These are phyloP conservation scores for Aristolochia fimbriata DNA, from an alignment of 164 flowering plant species.

Conservation along the genomic window DNA sequence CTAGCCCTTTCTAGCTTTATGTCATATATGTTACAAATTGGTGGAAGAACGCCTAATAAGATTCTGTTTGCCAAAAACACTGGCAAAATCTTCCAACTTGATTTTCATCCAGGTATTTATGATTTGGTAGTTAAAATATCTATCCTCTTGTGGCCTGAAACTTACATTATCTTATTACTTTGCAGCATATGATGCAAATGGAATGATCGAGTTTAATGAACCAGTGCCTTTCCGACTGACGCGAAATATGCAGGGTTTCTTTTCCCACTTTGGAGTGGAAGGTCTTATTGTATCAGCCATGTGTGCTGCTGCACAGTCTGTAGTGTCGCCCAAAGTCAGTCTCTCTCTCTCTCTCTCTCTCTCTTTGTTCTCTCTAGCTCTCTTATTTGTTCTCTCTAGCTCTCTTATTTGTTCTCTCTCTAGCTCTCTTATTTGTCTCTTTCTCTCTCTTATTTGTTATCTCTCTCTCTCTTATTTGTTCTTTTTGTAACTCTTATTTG, in stretches of 20 bases:
- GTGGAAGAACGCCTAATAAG: conserved; percentile 98
- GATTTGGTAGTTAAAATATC: not conserved
- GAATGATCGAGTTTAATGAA: conserved; percentile 90
- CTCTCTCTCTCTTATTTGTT: not conserved
- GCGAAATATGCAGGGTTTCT: conserved; percentile 88
- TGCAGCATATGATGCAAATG: conserved; percentile 83
- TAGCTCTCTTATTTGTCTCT: too few relatives aligned
- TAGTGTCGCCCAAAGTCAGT: conserved; percentile 81
- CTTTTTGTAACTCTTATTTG: too few relatives aligned
- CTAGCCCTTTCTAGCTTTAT: conserved; percentile 91
- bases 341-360: not conserved
- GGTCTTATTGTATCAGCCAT: conserved; percentile 92
- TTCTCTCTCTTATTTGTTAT: not conserved
- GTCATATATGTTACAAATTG: conserved; percentile 94
- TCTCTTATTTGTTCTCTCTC: not conserved
- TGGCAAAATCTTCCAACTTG: conserved; percentile 93
- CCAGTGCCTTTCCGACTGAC: conserved; percentile 97
- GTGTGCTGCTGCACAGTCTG: conserved; percentile 96
- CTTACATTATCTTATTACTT: not conserved
- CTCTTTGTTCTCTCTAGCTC: too few relatives aligned
- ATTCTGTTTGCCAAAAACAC: conserved; percentile 95
- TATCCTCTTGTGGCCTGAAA: not conserved
- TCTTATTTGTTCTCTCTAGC: not conserved
- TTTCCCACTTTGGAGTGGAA: conserved; percentile 95
- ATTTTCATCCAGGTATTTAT: conserved; percentile 67